Evolutionary conservation across 192 early-diverging fungal species (phyloP).

Genomic region (Mortierella claussenii): DNA sequence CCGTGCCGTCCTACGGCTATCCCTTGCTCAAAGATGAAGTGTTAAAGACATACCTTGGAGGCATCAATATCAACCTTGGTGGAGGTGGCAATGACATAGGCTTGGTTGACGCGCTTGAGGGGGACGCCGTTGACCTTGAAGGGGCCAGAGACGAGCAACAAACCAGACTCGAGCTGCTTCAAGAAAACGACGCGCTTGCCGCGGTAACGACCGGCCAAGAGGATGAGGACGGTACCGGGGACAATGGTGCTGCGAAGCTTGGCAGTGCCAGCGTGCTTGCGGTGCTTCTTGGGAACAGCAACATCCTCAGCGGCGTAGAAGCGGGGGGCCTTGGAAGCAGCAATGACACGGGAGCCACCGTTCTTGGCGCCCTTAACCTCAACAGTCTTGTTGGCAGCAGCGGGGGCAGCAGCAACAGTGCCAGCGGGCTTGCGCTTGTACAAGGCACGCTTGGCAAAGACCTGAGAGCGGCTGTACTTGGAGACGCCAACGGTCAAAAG

Average conservation of each 20-base stretch:
- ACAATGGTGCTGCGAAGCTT: slow-evolving; percentile 92
- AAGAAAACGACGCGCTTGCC: slow-evolving; percentile 99
- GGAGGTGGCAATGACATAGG: slow-evolving; percentile 99
- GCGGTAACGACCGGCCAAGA: slow-evolving; percentile 92
- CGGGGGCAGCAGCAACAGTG: slow-evolving; percentile 64
- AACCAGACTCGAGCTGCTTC: slow-evolving; percentile 94
- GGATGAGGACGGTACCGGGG: slow-evolving; percentile 97
- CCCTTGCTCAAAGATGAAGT: slow-evolving; percentile 51
- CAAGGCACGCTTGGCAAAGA: slow-evolving; percentile 87
- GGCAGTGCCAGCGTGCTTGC: slow-evolving; percentile 78
- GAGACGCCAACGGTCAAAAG: slow-evolving; percentile 86
- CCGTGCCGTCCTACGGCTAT: slow-evolving; percentile 52
- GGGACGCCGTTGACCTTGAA: slow-evolving; percentile 99
- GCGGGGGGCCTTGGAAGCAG: slow-evolving; percentile 73
- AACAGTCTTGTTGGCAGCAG: slow-evolving; percentile 68
- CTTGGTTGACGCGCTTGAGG: slow-evolving; percentile 97
- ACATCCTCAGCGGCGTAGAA: slow-evolving; percentile 92
- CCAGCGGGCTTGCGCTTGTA: slow-evolving; percentile 81
- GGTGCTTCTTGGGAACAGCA: slow-evolving; percentile 78
- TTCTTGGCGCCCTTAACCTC: slow-evolving; percentile 86
- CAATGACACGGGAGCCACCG: slow-evolving; percentile 75
- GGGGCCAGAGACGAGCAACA: slow-evolving; percentile 97
- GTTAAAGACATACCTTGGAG: slow-evolving; percentile 62
- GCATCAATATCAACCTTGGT: slow-evolving; percentile 94
- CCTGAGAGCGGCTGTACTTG: slow-evolving; percentile 83